Evolutionary conservation across 2,329 filamentous ascomycete species (phyloP), one percentile per base, ranked within the genome.

Genomic region (Knufia petricola): DNA sequence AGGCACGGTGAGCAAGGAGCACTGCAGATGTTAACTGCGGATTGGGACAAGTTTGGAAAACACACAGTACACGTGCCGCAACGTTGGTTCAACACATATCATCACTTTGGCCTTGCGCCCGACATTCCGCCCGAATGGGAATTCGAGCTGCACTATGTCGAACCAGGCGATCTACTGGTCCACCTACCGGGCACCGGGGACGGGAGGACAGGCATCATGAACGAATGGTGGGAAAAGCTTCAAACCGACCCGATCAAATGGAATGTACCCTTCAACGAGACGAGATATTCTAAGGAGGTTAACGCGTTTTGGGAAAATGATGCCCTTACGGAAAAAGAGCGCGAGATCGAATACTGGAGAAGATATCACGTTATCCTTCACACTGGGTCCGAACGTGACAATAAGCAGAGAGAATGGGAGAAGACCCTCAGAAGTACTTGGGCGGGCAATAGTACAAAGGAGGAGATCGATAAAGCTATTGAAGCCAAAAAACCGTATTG

Each of bases 251-350:
- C 56, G 58, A 55, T 58, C 31, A 15, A 17, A 17, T 41, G 21
- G 7, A 41, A 41, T 19, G 19, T 60, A 4, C 54, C 54, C 12
- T 42, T 61, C 7, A 41, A 56, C 6, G 50, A 63, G 19, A 61
- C 60, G 4, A 51, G 47, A 9, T 60, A 60, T 42, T 23, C 48
- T 10, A 46, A 50, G 1, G 44, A 55, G 28, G 58, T 57, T 1
- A 41, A 21, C 2, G 46, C 40, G 10, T 63, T 60, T 32, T 63
- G 60, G 60, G 38, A 77, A 65, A 46, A 36, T 15, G 47, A 52
- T 26, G 48, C 49, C 6, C 19, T 17, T 8, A 39, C 46, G 21
- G 52, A 55, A 41, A 17, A 28, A 13, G 46, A 55, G 40, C 31
- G 49, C 9, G 24, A 45, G 21, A 15, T 15, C 3, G 41, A 45